A percentile compares a stretch with the other conserved stretches of the same genome.
These are phyloP conservation scores for Termitomyces titanicus DNA, from an alignment of 768 basidiomycete genomes.

Conservation along the genomic window DNA sequence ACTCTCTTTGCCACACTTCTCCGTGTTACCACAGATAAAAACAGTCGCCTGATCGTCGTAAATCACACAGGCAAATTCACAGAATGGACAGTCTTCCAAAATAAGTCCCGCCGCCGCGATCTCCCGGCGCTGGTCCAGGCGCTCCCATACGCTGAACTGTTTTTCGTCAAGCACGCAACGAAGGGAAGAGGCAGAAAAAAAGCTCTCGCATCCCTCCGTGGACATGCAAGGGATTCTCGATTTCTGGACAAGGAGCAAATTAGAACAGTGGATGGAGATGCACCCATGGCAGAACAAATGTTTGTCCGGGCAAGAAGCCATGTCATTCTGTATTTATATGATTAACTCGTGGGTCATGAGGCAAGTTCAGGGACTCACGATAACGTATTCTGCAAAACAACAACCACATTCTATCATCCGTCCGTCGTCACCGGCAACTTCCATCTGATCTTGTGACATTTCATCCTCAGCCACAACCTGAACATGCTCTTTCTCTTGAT, in stretches of 20 bases:
- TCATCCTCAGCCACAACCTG: neutral
- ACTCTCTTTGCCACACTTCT: constrained; percentile 56
- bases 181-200: constrained; percentile 62
- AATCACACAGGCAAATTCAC: constrained; percentile 66
- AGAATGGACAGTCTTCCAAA: constrained; percentile 78
- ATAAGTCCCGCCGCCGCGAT: constrained; percentile 65
- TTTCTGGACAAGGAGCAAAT: constrained; percentile 51
- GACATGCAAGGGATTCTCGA: constrained; percentile 54
- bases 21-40: constrained; percentile 31
- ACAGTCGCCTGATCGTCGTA: constrained; percentile 49
- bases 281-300: constrained; percentile 73
- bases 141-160: constrained; percentile 55
- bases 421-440: neutral
- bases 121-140: constrained; percentile 61
- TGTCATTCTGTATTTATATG: constrained; percentile 50
- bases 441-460: neutral
- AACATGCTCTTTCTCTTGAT: neutral
- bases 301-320: constrained; percentile 73
- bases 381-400: constrained; percentile 45
- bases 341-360: neutral
- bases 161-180: constrained; percentile 54
- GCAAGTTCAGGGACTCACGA: constrained; percentile 7
- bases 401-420: constrained; percentile 68
- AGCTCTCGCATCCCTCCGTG: constrained; percentile 43
- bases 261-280: constrained; percentile 55